Evolutionary conservation across 2,329 filamentous ascomycete genomes (phyloP).

Genomic region (Fonsecaea nubica): DNA sequence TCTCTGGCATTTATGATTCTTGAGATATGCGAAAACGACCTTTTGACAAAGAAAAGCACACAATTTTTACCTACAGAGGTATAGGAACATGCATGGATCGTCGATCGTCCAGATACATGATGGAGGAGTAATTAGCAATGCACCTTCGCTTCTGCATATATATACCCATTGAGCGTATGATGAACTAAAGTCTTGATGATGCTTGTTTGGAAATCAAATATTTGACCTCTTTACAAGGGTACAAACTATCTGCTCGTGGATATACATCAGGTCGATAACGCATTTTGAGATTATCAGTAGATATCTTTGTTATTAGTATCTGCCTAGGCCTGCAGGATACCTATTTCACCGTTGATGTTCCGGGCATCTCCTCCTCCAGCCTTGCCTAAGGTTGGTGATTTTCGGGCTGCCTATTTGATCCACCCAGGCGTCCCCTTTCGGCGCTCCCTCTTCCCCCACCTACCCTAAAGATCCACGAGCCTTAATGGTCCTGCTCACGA

Average conservation of each 20-base stretch:
- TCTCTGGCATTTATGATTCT: constrained; percentile 10
- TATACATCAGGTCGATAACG: too few species aligned
- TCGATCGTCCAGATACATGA: neutral
- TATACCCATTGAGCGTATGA: constrained; percentile 20
- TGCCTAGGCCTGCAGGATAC: too few species aligned
- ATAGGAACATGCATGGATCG: constrained; percentile 12
- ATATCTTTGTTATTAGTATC: too few species aligned
- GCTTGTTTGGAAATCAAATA: too few species aligned
- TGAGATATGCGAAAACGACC: constrained; percentile 10
- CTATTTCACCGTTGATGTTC: too few species aligned
- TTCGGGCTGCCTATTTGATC: too few species aligned
- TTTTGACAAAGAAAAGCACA: constrained; percentile 3
- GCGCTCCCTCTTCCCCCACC: neutral
- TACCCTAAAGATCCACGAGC: neutral
- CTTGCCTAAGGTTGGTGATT: too few species aligned
- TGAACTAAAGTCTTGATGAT: neutral
- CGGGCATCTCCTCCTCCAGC: too few species aligned
- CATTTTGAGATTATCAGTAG: too few species aligned
- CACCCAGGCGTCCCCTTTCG: too few species aligned
- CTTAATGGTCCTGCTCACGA: neutral
- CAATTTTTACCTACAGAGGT: neutral
- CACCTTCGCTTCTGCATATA: constrained; percentile 4
- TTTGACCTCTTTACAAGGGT: too few species aligned
- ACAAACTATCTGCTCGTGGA: too few species aligned
- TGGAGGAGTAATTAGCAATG: neutral